Percentiles rank a stretch among this genome's conserved stretches.
Evolutionary conservation across 139 green algal species (phyloP).

Genomic region (Chlorella sp.): DNA sequence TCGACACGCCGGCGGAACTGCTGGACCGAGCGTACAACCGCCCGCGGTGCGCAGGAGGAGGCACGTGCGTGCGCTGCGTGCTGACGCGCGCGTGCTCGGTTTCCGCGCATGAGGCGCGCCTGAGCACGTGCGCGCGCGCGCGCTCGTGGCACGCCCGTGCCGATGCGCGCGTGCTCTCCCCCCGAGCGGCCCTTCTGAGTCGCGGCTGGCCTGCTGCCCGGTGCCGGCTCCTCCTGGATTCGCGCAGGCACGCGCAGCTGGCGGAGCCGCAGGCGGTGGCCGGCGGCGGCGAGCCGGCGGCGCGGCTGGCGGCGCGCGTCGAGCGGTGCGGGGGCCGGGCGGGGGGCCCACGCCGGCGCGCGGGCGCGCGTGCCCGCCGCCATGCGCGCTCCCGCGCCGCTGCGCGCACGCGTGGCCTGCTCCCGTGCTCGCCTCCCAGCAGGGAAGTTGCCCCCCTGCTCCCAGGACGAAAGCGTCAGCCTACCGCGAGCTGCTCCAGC

Average conservation of each 20-base stretch:
- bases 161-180: too few relatives aligned
- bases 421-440: background rate
- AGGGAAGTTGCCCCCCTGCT: background rate
- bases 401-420: background rate
- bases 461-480: slow-evolving; percentile 60
- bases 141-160: too few relatives aligned
- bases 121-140: too few relatives aligned
- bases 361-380: too few relatives aligned
- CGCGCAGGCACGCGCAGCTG: slow-evolving; percentile 32
- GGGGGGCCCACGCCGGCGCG: background rate
- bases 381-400: background rate
- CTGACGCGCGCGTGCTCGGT: too few relatives aligned
- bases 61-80: too few relatives aligned
- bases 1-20: slow-evolving; percentile 80
- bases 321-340: slow-evolving; percentile 9
- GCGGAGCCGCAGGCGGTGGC: slow-evolving; percentile 21
- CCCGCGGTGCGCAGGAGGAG: too few relatives aligned
- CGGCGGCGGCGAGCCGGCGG: background rate
- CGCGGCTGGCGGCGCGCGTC: background rate
- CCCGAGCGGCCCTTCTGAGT: too few relatives aligned
- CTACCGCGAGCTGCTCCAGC: slow-evolving; percentile 85
- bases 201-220: too few relatives aligned
- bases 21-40: slow-evolving; percentile 81
- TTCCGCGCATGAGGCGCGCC: too few relatives aligned
- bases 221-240: too few relatives aligned